Base-by-base conservation (phyloP, 257 asterid genomes). In the Echium plantagineum region DNA sequence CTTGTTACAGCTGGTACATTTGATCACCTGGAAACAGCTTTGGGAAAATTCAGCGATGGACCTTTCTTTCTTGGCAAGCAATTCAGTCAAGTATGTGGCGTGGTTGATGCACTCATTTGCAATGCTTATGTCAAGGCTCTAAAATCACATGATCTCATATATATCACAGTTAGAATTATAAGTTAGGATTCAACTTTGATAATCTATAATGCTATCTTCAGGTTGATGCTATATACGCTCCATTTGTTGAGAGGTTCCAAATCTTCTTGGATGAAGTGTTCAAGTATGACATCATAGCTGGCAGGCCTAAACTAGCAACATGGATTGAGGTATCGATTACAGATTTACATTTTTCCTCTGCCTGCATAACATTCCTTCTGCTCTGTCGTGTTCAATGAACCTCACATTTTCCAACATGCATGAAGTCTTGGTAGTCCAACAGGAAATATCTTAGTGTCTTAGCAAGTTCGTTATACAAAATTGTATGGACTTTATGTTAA, bases 31-130 rank as follows among this genome's bases (percentile, higher is more conserved):
- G 95, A 86, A 71, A 62, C 73, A 3, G 78, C 90, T 15, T 87
- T 86, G 7, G 9, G 30, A 4, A 81, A 82, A 56, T 84, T 75
- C 59, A 78, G 71, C 0, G 78, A 77, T 17, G 90, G 95, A 0
- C 87, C 86, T 17, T 86, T 86, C 77, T 78, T 86, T 76, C 80
- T 86, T 2, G 88, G 94, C 3, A 21, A 8, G 24, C 79, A 78
- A 19, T 75, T 86, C 48, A 84, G 95, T 68, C 79, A 64, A 63
- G 89, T 74, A 55, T 22, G 60, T 56, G 16, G 31, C 19, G 0
- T 10, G 13, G 16, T 12, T 22, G 15, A 2, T 19, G 32, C 28
- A 55, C 26, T 19, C n/a, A 17, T 55, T 7, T 55, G 12, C 1
- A 35, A 35, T 35, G 2, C 46, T 8, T 7, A 35, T 35, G 7